These are phyloP conservation scores for Aspergillus fijiensis DNA, from an alignment of 2,329 filamentous ascomycete genomes.

Conservation along the genomic window DNA sequence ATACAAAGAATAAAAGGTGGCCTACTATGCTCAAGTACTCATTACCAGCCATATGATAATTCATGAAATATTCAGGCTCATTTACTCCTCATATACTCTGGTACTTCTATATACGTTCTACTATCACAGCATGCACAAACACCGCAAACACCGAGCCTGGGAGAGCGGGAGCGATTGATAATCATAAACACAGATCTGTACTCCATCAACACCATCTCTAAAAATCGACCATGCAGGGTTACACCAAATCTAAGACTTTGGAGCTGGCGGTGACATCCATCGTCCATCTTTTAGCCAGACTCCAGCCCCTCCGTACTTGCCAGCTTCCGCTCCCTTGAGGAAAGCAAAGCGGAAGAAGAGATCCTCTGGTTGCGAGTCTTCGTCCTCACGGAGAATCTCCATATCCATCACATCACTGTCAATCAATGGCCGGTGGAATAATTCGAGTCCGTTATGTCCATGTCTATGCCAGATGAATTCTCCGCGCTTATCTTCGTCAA, in stretches of 20 bases:
- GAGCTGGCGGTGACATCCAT: conserved; percentile 33
- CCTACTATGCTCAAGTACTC: too few species aligned
- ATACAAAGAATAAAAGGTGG: too few species aligned
- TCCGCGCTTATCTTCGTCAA: conserved; percentile 49
- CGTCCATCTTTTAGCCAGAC: conserved; percentile 41
- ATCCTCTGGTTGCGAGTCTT: conserved; percentile 38
- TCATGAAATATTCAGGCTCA: background rate
- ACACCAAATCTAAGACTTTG: conserved; percentile 23
- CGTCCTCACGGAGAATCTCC: conserved; percentile 17
- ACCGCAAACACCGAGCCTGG: background rate
- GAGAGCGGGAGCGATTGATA: background rate
- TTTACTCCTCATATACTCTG: background rate
- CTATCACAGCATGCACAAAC: background rate
- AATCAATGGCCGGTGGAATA: conserved; percentile 26
- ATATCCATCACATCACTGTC: conserved; percentile 23
- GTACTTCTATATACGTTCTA: background rate
- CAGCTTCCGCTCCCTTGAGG: conserved; percentile 42
- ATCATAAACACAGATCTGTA: background rate
- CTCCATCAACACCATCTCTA: background rate
- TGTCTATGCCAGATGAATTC: conserved; percentile 54
- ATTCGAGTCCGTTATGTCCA: conserved; percentile 41
- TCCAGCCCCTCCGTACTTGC: conserved; percentile 39
- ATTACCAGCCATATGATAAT: too few species aligned
- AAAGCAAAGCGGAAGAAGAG: conserved; percentile 51
- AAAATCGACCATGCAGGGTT: background rate